phyloP scores from a whole-genome alignment of 1,284 basidiomycete species.

The Ustilago loliicola region DNA sequence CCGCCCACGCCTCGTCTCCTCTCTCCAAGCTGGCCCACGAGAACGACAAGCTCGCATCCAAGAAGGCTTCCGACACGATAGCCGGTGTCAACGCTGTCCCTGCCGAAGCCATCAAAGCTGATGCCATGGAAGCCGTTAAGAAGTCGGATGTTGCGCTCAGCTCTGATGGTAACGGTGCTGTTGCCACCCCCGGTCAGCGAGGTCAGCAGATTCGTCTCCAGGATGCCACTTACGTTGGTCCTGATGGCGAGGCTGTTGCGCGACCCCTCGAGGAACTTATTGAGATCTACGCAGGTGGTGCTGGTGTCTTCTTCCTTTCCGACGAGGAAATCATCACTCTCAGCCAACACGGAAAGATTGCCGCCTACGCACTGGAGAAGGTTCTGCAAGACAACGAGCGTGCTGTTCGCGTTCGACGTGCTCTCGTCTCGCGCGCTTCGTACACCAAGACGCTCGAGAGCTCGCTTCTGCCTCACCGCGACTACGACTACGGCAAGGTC shows the following conservation, averaged over 20 bases:
- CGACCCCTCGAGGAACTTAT: slow-evolving; percentile 81
- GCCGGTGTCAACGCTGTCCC: slow-evolving; percentile 41
- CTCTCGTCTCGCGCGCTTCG: slow-evolving; percentile 91
- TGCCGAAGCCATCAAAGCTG: slow-evolving; percentile 37
- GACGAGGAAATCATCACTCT: slow-evolving; percentile 94
- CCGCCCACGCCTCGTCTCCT: slow-evolving; percentile 29
- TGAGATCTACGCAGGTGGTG: slow-evolving; percentile 85
- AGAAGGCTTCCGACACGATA: slow-evolving; percentile 11
- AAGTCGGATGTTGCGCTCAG: slow-evolving; percentile 38
- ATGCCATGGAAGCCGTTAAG: slow-evolving; percentile 39
- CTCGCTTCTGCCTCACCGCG: slow-evolving; percentile 84
- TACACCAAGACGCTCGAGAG: slow-evolving; percentile 85
- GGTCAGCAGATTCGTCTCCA: slow-evolving; percentile 45
- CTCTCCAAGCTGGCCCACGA: slow-evolving; percentile 44
- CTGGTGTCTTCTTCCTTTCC: slow-evolving; percentile 76
- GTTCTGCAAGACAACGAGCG: slow-evolving; percentile 86
- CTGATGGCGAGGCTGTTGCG: slow-evolving; percentile 56
- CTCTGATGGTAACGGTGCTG: slow-evolving; percentile 53
- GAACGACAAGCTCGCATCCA: slow-evolving; percentile 29
- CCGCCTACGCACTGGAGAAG: slow-evolving; percentile 94
- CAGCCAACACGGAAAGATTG: slow-evolving; percentile 91
- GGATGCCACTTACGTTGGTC: slow-evolving; percentile 41
- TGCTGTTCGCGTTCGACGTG: slow-evolving; percentile 87
- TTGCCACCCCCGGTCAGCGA: slow-evolving; percentile 34
- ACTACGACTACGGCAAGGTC: slow-evolving; percentile 94